These are phyloP conservation scores for Rhizopus microsporus DNA, from an alignment of 371 early-diverging fungal genomes.

Conservation along the genomic window DNA sequence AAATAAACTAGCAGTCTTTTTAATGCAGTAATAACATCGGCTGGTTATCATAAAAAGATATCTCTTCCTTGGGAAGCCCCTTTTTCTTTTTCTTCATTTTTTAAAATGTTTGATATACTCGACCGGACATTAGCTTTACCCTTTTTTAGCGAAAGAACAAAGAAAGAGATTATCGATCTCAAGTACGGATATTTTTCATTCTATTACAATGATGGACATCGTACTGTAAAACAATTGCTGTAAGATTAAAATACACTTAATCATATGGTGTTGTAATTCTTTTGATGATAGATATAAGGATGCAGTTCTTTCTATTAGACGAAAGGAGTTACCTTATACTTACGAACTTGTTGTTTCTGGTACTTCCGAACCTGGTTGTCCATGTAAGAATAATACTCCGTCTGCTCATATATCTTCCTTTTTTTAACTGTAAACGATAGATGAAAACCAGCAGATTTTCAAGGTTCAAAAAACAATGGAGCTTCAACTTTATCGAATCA, in stretches of 20 bases:
- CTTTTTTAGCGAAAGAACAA: background rate
- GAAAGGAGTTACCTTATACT: background rate
- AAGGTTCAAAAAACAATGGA: background rate
- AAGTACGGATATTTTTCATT: background rate
- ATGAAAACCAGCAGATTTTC: background rate
- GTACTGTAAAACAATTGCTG: background rate
- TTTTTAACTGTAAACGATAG: background rate
- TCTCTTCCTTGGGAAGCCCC: background rate
- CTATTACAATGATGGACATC: background rate
- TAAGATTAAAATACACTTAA: background rate
- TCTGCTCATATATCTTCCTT: background rate
- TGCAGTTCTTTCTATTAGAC: background rate
- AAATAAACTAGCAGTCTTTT: too few relatives aligned
- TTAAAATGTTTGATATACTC: conserved; percentile 2
- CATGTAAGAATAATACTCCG: background rate
- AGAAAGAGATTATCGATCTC: background rate
- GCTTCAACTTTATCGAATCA: background rate
- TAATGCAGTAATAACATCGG: too few relatives aligned
- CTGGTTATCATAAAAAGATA: too few relatives aligned
- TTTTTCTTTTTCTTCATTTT: background rate
- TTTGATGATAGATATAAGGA: background rate
- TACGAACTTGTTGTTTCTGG: conserved; percentile 5
- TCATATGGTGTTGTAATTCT: background rate
- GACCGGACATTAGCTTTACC: conserved; percentile 1
- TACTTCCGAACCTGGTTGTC: background rate